phyloP scores from a whole-genome alignment of 1,284 basidiomycete species.

The Papiliotrema nemorosa region DNA sequence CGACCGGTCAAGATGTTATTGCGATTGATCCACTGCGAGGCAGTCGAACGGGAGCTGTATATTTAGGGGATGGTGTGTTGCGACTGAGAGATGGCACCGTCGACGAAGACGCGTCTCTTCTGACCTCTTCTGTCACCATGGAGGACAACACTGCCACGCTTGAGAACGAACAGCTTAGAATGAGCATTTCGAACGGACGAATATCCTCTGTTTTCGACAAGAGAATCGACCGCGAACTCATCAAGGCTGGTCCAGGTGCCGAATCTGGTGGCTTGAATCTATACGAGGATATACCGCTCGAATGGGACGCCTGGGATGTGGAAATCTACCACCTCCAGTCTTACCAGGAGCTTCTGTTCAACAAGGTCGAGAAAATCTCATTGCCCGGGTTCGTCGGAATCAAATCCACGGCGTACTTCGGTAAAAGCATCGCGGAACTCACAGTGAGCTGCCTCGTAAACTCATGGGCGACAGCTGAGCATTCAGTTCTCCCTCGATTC shows the following conservation, averaged over 20 bases:
- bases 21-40: background rate
- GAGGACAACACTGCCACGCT: conserved; percentile 3
- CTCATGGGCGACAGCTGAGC: conserved; percentile 62
- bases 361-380: conserved; percentile 58
- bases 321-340: conserved; percentile 77
- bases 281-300: conserved; percentile 66
- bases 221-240: conserved; percentile 67
- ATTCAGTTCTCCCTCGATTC: conserved; percentile 81
- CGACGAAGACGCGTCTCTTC: background rate
- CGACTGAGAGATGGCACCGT: no score
- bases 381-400: conserved; percentile 50
- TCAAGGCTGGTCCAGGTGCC: conserved; percentile 56
- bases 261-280: conserved; percentile 79
- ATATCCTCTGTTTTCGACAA: conserved; percentile 75
- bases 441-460: conserved; percentile 2
- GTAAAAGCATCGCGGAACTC: conserved; percentile 64
- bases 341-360: conserved; percentile 68
- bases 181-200: conserved; percentile 72
- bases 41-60: background rate
- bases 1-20: background rate
- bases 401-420: conserved; percentile 69
- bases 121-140: background rate
- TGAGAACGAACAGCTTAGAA: conserved; percentile 4
- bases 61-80: background rate
- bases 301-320: conserved; percentile 60